A percentile compares a stretch with the other conserved stretches of the same genome.
These are phyloP conservation scores for Linum lewisii DNA, from an alignment of 345 rosid genomes.

Conservation along the genomic window DNA sequence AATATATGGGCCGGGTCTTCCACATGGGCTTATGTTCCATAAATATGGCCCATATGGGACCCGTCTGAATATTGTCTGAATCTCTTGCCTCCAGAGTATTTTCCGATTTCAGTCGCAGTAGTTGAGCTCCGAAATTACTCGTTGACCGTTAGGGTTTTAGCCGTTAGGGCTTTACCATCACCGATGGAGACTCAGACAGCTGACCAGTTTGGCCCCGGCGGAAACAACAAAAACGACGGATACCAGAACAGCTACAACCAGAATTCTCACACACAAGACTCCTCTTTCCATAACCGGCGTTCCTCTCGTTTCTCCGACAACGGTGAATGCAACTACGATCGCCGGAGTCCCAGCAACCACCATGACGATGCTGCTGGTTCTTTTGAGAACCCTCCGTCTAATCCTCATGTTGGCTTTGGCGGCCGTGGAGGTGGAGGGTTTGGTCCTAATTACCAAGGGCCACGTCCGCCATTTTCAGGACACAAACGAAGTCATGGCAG, in stretches of 20 bases:
- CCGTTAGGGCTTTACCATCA: neutral
- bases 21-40: no score
- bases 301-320: conserved; percentile 40
- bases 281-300: conserved; percentile 23
- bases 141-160: neutral
- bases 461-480: conserved; percentile 33
- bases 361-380: conserved; percentile 35
- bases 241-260: conserved; percentile 1
- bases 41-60: no score
- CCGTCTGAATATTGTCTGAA: no score
- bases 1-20: no score
- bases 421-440: conserved; percentile 16
- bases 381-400: conserved; percentile 55
- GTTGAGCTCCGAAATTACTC: no score
- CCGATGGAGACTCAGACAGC: conserved; percentile 67
- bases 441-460: conserved; percentile 21
- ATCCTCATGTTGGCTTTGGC: conserved; percentile 22
- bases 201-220: conserved; percentile 44
- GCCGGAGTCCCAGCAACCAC: conserved; percentile 55
- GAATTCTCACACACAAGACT: conserved; percentile 22
- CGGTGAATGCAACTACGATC: conserved; percentile 24
- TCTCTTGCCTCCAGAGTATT: no score
- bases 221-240: conserved; percentile 5
- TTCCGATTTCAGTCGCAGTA: no score
- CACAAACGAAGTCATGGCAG: conserved; percentile 59